A percentile compares a stretch with the other conserved stretches of the same genome.
These are phyloP conservation scores for Didymella lethalis DNA, from an alignment of 2,329 filamentous ascomycete genomes.

Conservation along the genomic window DNA sequence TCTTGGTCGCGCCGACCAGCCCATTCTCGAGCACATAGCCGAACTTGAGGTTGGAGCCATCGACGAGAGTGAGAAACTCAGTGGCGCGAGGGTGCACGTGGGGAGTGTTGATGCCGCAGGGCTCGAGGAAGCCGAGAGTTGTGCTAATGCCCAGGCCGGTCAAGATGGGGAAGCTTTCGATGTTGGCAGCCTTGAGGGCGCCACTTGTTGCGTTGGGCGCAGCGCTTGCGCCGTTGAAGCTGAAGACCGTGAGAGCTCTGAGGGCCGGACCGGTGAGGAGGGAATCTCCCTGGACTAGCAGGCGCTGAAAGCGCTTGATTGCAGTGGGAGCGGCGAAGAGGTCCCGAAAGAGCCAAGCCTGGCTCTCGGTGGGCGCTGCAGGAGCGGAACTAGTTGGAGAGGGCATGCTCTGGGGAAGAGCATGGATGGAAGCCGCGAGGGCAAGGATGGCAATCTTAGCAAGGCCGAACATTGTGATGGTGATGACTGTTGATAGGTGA, in stretches of 20 bases:
- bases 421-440: slow-evolving; percentile 45
- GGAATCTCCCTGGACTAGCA: slow-evolving; percentile 43
- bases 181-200: slow-evolving; percentile 44
- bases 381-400: slow-evolving; percentile 21
- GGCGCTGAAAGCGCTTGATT: slow-evolving; percentile 51
- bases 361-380: slow-evolving; percentile 25
- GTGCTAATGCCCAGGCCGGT: slow-evolving; percentile 50
- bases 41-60: slow-evolving; percentile 52
- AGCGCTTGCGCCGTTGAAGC: slow-evolving; percentile 57
- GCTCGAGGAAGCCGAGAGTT: slow-evolving; percentile 51
- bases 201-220: slow-evolving; percentile 63
- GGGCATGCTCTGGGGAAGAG: slow-evolving; percentile 37
- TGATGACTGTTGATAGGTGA: slow-evolving; percentile 18
- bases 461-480: slow-evolving; percentile 48
- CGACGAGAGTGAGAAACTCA: slow-evolving; percentile 58
- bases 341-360: slow-evolving; percentile 39
- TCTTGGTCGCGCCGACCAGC: slow-evolving; percentile 44
- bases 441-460: slow-evolving; percentile 45
- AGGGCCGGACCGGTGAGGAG: slow-evolving; percentile 46
- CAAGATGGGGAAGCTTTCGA: slow-evolving; percentile 52
- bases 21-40: slow-evolving; percentile 59
- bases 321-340: slow-evolving; percentile 46
- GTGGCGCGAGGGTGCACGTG: slow-evolving; percentile 59
- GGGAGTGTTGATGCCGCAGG: slow-evolving; percentile 59
- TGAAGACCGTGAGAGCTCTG: slow-evolving; percentile 67